Evolutionary conservation across 768 basidiomycete species (phyloP).

Genomic region (Amanita inopinata): DNA sequence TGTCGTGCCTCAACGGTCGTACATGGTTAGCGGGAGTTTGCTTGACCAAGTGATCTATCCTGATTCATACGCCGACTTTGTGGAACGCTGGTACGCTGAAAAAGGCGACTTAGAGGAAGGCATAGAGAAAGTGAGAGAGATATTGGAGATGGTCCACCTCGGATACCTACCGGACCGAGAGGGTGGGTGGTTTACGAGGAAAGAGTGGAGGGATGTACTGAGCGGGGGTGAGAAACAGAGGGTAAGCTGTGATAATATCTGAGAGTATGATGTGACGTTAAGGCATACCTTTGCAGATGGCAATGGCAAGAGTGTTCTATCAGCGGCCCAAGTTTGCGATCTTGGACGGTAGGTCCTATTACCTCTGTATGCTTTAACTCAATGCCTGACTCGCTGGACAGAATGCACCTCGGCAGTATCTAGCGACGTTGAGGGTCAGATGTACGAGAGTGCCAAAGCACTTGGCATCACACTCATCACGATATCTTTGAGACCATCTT

Average conservation of each 20-base stretch:
- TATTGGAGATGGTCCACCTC: slow-evolving; percentile 75
- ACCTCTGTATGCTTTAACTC: slow-evolving; percentile 5
- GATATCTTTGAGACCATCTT: slow-evolving; percentile 77
- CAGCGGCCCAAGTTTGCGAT: slow-evolving; percentile 77
- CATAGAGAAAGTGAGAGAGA: slow-evolving; percentile 59
- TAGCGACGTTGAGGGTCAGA: slow-evolving; percentile 89
- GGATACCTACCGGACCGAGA: slow-evolving; percentile 80
- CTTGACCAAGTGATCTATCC: slow-evolving; percentile 95
- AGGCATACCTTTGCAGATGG: slow-evolving; percentile 45
- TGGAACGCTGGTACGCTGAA: slow-evolving; percentile 20
- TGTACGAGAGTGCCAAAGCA: slow-evolving; percentile 90
- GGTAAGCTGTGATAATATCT: slow-evolving; percentile 37
- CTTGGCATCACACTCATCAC: slow-evolving; percentile 89
- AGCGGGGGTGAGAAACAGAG: slow-evolving; percentile 97
- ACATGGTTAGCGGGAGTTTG: slow-evolving; percentile 82
- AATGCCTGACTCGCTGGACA: no score
- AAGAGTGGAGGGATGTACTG: slow-evolving; percentile 94
- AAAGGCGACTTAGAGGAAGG: slow-evolving; percentile 34
- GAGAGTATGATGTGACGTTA: slow-evolving; percentile 8
- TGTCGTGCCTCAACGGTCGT: slow-evolving; percentile 87
- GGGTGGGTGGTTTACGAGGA: slow-evolving; percentile 81
- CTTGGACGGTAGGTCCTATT: slow-evolving; percentile 58
- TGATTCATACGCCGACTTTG: slow-evolving; percentile 69
- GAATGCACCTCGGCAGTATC: slow-evolving; percentile 96
- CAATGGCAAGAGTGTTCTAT: slow-evolving; percentile 88